A percentile compares a stretch with the other conserved stretches of the same genome.
Conservation (phyloP, 192 early-diverging fungal species). For the Thamnidium elegans region DNA sequence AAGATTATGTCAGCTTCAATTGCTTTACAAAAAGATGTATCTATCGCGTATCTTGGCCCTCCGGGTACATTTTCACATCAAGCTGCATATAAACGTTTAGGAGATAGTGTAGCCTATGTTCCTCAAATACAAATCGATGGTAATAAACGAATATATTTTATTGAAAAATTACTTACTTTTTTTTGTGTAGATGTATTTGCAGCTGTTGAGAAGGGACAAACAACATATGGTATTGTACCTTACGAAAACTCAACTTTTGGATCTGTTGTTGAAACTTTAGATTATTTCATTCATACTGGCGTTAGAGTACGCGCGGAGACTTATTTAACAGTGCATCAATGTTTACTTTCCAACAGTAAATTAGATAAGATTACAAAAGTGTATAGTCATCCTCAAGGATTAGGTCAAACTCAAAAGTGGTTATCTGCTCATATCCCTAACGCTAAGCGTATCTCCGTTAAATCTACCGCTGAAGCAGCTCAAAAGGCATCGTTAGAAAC, state of each 20-base stretch:
- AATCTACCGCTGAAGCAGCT: conserved; percentile 88
- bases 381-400: conserved; percentile 62
- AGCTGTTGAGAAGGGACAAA: conserved; percentile 66
- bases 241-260: conserved; percentile 95
- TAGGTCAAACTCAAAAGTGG: conserved; percentile 81
- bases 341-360: conserved; percentile 68
- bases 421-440: conserved; percentile 68
- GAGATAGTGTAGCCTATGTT: conserved; percentile 72
- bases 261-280: conserved; percentile 80
- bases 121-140: conserved; percentile 61
- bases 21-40: conserved; percentile 73
- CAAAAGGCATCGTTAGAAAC: conserved; percentile 76
- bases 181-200: conserved; percentile 65
- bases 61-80: conserved; percentile 89
- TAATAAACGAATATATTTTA: neutral
- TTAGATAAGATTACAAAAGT: conserved; percentile 70
- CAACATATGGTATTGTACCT: conserved; percentile 89
- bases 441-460: conserved; percentile 68
- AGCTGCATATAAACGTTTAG: conserved; percentile 75
- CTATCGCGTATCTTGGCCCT: conserved; percentile 89
- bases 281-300: conserved; percentile 65
- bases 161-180: neutral
- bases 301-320: conserved; percentile 75
- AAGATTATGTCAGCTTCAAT: conserved; percentile 90
- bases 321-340: conserved; percentile 82